Evolutionary conservation across 2,329 filamentous ascomycete genomes (phyloP).

Genomic region (Thelonectria olida): DNA sequence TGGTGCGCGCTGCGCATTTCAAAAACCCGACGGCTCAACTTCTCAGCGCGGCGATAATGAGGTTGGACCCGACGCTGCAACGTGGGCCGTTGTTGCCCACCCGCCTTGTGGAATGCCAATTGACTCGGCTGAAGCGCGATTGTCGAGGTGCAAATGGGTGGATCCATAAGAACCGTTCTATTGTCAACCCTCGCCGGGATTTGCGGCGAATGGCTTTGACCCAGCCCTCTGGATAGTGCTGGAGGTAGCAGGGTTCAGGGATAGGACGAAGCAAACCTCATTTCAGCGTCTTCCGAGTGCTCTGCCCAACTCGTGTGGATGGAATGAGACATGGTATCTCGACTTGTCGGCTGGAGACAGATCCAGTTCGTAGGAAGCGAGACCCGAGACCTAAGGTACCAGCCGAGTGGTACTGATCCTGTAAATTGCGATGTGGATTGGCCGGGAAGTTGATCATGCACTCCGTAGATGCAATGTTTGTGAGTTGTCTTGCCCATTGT

Average conservation of each 20-base stretch:
- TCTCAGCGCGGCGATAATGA: conserved; percentile 7
- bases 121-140: conserved; percentile 23
- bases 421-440: neutral
- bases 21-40: neutral
- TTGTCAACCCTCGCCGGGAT: conserved; percentile 22
- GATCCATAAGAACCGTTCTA: conserved; percentile 15
- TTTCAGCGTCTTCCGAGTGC: conserved; percentile 25
- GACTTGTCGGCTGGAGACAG: neutral
- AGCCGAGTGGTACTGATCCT: neutral
- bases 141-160: conserved; percentile 19
- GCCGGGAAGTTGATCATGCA: neutral
- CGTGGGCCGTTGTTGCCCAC: conserved; percentile 15
- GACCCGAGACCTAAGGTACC: conserved; percentile 17
- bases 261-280: conserved; percentile 31
- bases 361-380: neutral
- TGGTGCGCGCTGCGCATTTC: conserved; percentile 20
- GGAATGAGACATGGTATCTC: conserved; percentile 1
- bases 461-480: neutral
- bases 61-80: conserved; percentile 7
- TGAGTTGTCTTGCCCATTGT: neutral
- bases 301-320: conserved; percentile 24
- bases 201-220: conserved; percentile 29
- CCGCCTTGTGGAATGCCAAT: conserved; percentile 10
- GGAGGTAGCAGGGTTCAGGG: conserved; percentile 35
- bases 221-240: conserved; percentile 39